Conservation (phyloP, 2,329 filamentous ascomycete genomes). For the Microcera coccophila region DNA sequence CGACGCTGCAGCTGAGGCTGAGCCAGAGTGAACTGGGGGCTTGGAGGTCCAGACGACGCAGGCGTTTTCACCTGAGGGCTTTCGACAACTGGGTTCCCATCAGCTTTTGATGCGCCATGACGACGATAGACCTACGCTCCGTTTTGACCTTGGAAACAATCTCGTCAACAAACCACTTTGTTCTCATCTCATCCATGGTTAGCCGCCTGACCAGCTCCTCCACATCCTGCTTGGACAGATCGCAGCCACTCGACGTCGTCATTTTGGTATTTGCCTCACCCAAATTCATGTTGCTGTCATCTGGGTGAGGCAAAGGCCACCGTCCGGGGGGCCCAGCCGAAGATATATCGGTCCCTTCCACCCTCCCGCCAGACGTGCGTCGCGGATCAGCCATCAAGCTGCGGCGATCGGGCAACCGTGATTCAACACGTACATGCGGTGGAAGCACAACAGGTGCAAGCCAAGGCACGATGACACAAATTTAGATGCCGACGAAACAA, state of each 20-base stretch:
- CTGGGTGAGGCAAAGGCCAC: neutral
- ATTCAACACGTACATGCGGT: neutral
- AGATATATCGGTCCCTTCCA: neutral
- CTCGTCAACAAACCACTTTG: slow-evolving; percentile 24
- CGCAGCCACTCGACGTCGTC: slow-evolving; percentile 9
- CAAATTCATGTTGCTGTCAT: slow-evolving; percentile 5
- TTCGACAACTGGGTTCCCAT: slow-evolving; percentile 16
- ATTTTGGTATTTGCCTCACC: slow-evolving; percentile 16
- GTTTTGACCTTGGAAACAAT: slow-evolving; percentile 26
- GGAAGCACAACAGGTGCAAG: neutral
- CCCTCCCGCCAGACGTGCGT: neutral
- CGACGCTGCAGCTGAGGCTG: neutral
- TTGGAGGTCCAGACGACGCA: slow-evolving; percentile 19
- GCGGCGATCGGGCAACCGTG: neutral
- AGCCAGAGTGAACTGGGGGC: slow-evolving; percentile 11
- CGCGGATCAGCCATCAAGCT: neutral
- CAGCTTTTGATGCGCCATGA: neutral
- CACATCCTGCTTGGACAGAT: slow-evolving; percentile 26
- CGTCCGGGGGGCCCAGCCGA: neutral
- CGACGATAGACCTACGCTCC: slow-evolving; percentile 17
- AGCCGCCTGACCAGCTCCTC: slow-evolving; percentile 22
- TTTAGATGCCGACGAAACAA: neutral
- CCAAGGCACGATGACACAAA: neutral
- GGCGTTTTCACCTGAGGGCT: slow-evolving; percentile 8
- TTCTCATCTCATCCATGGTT: slow-evolving; percentile 26